These are phyloP conservation scores for Lagerstroemia speciosa DNA, from an alignment of 345 rosid genomes.

Conservation along the genomic window DNA sequence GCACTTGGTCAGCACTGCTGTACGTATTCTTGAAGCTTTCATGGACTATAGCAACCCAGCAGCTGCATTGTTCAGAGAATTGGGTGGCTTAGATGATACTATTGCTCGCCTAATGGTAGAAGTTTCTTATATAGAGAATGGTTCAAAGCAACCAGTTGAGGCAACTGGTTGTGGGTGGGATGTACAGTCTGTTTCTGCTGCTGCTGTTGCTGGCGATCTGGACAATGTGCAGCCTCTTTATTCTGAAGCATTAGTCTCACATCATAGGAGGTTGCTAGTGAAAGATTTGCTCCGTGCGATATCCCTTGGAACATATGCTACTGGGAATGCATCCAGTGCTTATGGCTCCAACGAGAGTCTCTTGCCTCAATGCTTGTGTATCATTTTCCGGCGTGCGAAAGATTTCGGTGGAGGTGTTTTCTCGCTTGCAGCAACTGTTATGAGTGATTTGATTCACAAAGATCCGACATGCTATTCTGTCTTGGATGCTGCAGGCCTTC, in stretches of 20 bases:
- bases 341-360: conserved; percentile 83
- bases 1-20: conserved; percentile 85
- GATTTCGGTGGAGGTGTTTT: conserved; percentile 97
- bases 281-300: conserved; percentile 83
- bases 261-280: conserved; percentile 65
- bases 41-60: conserved; percentile 97
- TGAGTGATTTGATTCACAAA: conserved; percentile 97
- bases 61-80: conserved; percentile 83
- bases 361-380: conserved; percentile 75
- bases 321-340: conserved; percentile 72
- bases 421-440: conserved; percentile 89
- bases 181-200: conserved; percentile 24
- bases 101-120: conserved; percentile 75
- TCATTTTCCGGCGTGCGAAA: conserved; percentile 75
- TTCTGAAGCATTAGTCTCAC: conserved; percentile 79
- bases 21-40: conserved; percentile 82
- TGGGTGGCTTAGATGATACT: conserved; percentile 95
- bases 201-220: conserved; percentile 36
- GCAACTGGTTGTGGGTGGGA: conserved; percentile 35
- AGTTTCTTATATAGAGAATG: conserved; percentile 54
- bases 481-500: conserved; percentile 81
- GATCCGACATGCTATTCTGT: conserved; percentile 86
- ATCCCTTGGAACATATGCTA: conserved; percentile 89
- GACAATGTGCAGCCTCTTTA: conserved; percentile 52
- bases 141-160: conserved; percentile 45